Evolutionary conservation across 1,284 basidiomycete genomes (phyloP), one percentile per base, ranked within the genome.

Genomic region (Fistulinella cinereoalba): DNA sequence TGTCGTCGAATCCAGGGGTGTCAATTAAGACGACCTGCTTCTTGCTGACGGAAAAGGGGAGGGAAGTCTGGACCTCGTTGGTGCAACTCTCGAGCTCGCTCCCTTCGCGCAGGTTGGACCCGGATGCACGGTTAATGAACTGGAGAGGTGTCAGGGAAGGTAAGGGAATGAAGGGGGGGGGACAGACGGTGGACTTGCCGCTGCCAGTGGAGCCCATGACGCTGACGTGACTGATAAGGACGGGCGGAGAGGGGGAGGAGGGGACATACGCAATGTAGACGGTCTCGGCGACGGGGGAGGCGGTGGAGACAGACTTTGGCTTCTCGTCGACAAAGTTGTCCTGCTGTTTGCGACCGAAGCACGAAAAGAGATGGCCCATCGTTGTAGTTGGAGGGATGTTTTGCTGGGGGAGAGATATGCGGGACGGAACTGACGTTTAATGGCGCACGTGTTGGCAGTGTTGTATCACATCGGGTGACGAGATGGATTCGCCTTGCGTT

Each of bases 1-100:
- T 71, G 36, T 72, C 68, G 52, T 72, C 70, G 48, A 70, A 71
- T 2, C 68, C 70, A 18, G 68, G 68, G 0, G 70, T 70, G 21
- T 72, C 68, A 27, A 70, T 54, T 42, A 70, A 52, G 41, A 66
- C 43, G 41, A 70, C 60, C 7, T 55, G 57, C n/a, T 57, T 56
- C 28, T 54, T 50, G 43, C 62, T 59, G 10, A 71, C 41, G 28
- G 50, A 23, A 41, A 70, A 69, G 32, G 56, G 53, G 10, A 47
- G 1, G 0, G 66, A 63, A 5, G 56, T 58, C 47, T 70, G 66
- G 9, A 71, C 61, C 42, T 69, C 46, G 6, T 66, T 60, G 21
- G 68, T 70, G 46, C 67, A 69, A 28, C 70, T 71, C 36, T 71
- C 61, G 34, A 70, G 42, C 15, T 60, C 55, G 12, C 53, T 50